Percentiles rank a stretch among this genome's conserved stretches.
Evolutionary conservation across 306 rosid species (phyloP).

Genomic region (Trichosanthes truncata): DNA sequence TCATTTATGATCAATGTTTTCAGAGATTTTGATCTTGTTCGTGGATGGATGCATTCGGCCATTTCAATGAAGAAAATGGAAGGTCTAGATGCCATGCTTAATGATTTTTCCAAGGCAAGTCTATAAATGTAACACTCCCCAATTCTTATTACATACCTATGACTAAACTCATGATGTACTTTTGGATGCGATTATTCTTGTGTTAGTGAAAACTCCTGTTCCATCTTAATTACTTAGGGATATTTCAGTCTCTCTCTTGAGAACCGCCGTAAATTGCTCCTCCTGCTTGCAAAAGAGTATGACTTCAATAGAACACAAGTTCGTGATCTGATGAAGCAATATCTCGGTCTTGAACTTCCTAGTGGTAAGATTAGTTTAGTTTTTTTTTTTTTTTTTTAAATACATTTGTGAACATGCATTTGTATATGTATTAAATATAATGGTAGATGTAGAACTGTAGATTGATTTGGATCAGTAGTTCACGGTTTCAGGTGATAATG

Average conservation of each 20-base stretch:
- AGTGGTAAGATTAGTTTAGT: constrained; percentile 40
- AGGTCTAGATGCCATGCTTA: constrained; percentile 54
- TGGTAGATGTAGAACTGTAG: background rate
- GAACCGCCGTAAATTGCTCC: constrained; percentile 55
- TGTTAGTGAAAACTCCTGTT: constrained; percentile 8
- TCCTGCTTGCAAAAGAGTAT: constrained; percentile 67
- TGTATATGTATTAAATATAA: background rate
- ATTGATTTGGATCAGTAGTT: constrained; percentile 10
- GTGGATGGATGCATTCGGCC: constrained; percentile 67
- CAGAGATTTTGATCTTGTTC: constrained; percentile 57
- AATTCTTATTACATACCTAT: background rate
- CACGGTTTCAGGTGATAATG: constrained; percentile 33
- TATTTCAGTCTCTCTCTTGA: constrained; percentile 53
- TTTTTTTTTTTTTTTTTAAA: background rate
- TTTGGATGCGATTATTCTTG: background rate
- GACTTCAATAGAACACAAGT: constrained; percentile 74
- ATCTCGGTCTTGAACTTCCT: constrained; percentile 75
- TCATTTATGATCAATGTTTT: background rate
- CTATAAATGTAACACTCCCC: background rate
- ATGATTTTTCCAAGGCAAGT: constrained; percentile 60
- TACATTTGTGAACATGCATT: background rate
- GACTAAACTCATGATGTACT: background rate
- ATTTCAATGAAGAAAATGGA: constrained; percentile 68
- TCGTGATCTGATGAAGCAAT: constrained; percentile 63
- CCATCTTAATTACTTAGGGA: constrained; percentile 40